Conservation (phyloP, 2,329 filamentous ascomycete genomes). For the Tolypocladium inflatum region DNA sequence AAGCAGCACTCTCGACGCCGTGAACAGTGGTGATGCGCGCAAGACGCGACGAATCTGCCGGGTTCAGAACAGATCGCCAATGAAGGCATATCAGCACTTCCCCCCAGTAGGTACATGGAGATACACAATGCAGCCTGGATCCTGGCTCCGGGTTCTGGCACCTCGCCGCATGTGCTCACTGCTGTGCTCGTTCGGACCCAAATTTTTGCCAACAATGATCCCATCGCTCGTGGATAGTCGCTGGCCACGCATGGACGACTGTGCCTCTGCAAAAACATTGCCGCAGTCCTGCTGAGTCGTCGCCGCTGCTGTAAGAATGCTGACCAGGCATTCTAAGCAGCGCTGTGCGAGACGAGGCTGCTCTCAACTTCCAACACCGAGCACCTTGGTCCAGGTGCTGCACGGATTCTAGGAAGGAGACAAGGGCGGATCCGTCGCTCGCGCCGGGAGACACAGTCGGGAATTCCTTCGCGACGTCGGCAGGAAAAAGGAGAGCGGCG, state of each 20-base stretch:
- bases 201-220: slow-evolving; percentile 3
- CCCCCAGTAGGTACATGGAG: not conserved
- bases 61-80: not conserved
- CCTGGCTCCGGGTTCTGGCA: not conserved
- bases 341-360: slow-evolving; percentile 40
- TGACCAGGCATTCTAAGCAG: slow-evolving; percentile 41
- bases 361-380: slow-evolving; percentile 47
- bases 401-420: slow-evolving; percentile 20
- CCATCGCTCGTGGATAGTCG: slow-evolving; percentile 2
- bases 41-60: not conserved
- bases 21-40: not conserved
- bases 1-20: not conserved
- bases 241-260: slow-evolving; percentile 1
- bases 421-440: slow-evolving; percentile 6
- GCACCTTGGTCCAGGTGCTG: slow-evolving; percentile 19
- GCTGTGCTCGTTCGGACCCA: slow-evolving; percentile 36
- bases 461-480: slow-evolving; percentile 12
- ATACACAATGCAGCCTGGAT: not conserved
- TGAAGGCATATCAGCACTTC: not conserved
- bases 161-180: slow-evolving; percentile 31
- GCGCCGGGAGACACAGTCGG: not conserved
- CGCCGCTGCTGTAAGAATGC: slow-evolving; percentile 24
- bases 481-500: slow-evolving; percentile 23
- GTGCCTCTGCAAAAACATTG: slow-evolving; percentile 4
- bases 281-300: slow-evolving; percentile 15